Base-by-base conservation (phyloP, 208 protist genomes). In the Crithidia expoeki region DNA sequence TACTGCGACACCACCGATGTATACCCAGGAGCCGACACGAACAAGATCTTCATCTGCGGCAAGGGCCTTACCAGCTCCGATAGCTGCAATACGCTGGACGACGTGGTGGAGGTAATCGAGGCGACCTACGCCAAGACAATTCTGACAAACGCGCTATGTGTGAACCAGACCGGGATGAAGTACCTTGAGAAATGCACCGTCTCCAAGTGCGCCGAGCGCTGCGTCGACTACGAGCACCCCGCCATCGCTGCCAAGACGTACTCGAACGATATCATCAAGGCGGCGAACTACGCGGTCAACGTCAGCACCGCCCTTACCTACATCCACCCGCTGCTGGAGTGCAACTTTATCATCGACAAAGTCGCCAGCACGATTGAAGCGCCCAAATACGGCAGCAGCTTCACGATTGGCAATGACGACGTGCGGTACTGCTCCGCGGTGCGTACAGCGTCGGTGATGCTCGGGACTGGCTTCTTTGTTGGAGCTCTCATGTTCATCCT, bases 301-400 rank as follows among this genome's bases (percentile, higher is more conserved):
- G 80, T 69, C 51, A 86, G 76, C 56, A 78, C 76, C 51, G 90
- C 86, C 25, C 76, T 95, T 10, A 80, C 84, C 16, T 82, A 83
- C 32, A 83, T 89, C 46, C 46, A 67, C 47, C 86, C 87, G 4
- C 52, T 95, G 52, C 52, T 95, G 49, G 74, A 88, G 50, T 93
- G 87, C 66, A 85, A 92, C 74, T 95, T 90, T 76, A 76, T 95
- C 40, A 74, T 93, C 21, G 90, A 93, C 72, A 81, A 83, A 49
- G 10, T 86, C 17, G 58, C 76, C 50, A 81, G 66, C 44, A 81
- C 73, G 25, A 50, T 92, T 14, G 75, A 92, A 74, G 71, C 62
- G 7, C 65, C 49, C 25, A 70, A 73, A 17, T 81, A 73, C 38
- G 64, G 38, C 34, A 27, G 4, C 30, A 71, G 64, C 62, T 71